Conservation (phyloP, 1,284 basidiomycete genomes). For the Apiotrichum gracile region DNA sequence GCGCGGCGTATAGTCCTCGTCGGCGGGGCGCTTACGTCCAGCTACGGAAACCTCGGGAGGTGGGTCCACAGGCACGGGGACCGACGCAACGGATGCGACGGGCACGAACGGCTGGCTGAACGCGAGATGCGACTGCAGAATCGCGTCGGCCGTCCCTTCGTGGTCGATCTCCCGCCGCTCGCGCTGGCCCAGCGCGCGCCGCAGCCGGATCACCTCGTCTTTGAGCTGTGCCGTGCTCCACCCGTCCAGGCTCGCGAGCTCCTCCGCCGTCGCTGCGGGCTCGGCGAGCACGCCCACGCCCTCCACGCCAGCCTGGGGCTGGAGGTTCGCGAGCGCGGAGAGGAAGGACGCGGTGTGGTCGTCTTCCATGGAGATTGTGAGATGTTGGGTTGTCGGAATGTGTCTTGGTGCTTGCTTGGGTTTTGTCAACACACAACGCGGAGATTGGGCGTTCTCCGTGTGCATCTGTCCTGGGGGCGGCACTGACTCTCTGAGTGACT, state of each 20-base stretch:
- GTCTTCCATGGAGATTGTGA: constrained; percentile 8
- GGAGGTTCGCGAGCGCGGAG: constrained; percentile 12
- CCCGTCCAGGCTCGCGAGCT: constrained; percentile 14
- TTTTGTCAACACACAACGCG: no score
- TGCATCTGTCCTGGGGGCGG: no score
- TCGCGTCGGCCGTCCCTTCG: neutral
- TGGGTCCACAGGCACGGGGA: neutral
- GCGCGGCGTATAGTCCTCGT: neutral
- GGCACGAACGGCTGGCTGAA: neutral
- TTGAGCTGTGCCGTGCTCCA: constrained; percentile 28
- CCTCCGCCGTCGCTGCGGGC: neutral
- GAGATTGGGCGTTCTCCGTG: no score
- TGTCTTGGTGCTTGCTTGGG: no score
- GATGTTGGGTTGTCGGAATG: no score
- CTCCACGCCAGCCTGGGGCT: no score
- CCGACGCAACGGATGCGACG: neutral
- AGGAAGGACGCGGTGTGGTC: constrained; percentile 19
- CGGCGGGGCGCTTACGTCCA: no score
- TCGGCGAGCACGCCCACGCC: neutral
- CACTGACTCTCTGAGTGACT: no score
- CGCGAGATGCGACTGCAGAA: neutral
- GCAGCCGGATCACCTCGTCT: constrained; percentile 27
- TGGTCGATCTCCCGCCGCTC: neutral
- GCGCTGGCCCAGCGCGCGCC: constrained; percentile 9
- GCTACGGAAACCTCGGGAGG: neutral